Evolutionary conservation across 306 rosid species (phyloP).

Genomic region (Corylus avellana): DNA sequence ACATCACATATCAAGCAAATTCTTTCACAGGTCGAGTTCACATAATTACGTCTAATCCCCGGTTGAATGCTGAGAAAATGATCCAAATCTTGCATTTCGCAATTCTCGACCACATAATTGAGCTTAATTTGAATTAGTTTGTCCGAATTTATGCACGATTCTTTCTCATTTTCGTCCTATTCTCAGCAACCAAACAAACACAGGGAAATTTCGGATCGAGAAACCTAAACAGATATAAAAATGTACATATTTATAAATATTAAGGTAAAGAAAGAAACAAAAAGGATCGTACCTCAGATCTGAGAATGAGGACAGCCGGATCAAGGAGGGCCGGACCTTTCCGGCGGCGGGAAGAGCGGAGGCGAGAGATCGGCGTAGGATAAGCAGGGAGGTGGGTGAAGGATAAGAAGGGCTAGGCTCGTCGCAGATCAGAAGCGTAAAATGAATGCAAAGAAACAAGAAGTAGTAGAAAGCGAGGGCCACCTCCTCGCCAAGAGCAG

Average conservation of each 20-base stretch:
- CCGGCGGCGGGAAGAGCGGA: background rate
- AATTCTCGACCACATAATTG: background rate
- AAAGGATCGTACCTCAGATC: conserved; percentile 1
- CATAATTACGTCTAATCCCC: background rate
- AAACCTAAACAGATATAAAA: background rate
- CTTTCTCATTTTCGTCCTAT: background rate
- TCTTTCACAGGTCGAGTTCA: too few species aligned
- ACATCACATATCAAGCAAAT: background rate
- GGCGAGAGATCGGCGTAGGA: background rate
- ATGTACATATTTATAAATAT: background rate
- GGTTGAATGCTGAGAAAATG: background rate
- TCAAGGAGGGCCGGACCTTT: background rate
- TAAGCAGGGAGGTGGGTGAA: background rate
- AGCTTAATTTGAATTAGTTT: background rate
- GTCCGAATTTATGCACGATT: background rate
- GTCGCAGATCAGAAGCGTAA: background rate
- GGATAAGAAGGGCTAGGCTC: background rate
- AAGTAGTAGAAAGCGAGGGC: background rate
- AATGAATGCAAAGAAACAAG: background rate
- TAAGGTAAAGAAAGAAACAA: background rate
- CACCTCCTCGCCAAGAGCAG: background rate
- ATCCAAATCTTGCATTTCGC: background rate
- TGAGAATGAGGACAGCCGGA: background rate
- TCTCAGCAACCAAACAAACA: conserved; percentile 16
- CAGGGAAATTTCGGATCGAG: background rate